Base-by-base conservation (phyloP, 1,139 yeast genomes). In the Meyerozyma elateridarum region DNA sequence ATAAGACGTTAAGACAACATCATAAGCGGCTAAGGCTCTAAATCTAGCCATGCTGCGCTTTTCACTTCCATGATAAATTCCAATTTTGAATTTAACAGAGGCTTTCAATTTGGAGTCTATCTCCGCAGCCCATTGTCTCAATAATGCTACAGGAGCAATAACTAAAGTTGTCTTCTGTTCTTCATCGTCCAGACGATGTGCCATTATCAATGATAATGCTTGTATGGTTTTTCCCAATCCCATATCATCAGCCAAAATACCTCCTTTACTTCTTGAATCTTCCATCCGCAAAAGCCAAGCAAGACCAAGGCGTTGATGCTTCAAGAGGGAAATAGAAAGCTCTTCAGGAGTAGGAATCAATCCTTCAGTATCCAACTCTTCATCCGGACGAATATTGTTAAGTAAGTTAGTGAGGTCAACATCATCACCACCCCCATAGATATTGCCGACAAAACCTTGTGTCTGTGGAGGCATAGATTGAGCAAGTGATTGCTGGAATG, bases 161-260 rank as follows among this genome's bases (percentile, higher is more conserved):
- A 89, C 72, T 35, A 89, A 60, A n/a, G 81, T 85, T 0, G 91
- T 77, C 43, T 72, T 77, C 18, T 52, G 37, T 5, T 46, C 39
- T 4, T 45, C 47, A 17, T 60, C 56, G 9, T 45, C 36, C 0
- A 82, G 64, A 36, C 61, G 64, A 48, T 74, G 69, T 2, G 82
- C 69, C 37, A 85, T 49, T 46, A 87, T 76, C 30, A 85, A 54
- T 0, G 94, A 76, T 29, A 85, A 64, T 2, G 87, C 74, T 56
- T 88, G 96, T 26, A 88, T 78, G 0, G 96, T 88, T 54, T 88
- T 89, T 39, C 96, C 96, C 20, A 88, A 62, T 20, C 96, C 96
- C 96, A 88, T 88, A 60, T 85, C 96, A 59, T 88, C 96, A 1
- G 95, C 95, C 25, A 88, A 59, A 19, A 88, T 70, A 2, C 96